Evolutionary conservation across 2,329 filamentous ascomycete species (phyloP), one percentile per base, ranked within the genome.

Genomic region (Aureobasidium sp.): DNA sequence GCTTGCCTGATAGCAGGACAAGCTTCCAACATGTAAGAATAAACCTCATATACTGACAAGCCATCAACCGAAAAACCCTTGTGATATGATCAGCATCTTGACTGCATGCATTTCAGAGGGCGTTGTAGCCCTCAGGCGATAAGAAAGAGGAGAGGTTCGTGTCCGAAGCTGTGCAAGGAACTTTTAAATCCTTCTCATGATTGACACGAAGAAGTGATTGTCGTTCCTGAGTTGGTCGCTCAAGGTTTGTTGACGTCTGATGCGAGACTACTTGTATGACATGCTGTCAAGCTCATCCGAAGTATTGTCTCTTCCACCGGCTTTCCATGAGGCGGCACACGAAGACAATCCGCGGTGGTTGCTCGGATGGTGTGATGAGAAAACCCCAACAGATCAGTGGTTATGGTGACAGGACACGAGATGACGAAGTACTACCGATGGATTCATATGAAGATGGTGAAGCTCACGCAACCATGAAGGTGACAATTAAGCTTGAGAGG

Each of bases 381-480:
- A 21, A 1, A 9, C 29, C 40, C 29, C 53, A 57, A 57, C 53
- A 11, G 21, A 57, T 45, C 7, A 21, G 21, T 17, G 4, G 7
- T 10, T 46, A 7, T 19, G 29, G 29, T 17, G 4, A 11, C 13
- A 35, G 15, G 8, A 46, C 53, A 57, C 53, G 53, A 35, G 38
- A 46, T 6, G 15, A 27, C 53, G 53, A 46, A 11, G 29, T 57
- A 35, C 19, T 25, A 35, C 53, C 53, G 53, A 13, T 15, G 6
- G 6, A 9, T 29, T 21, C 10, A 19, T 40, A 21, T 21, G 37
- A 23, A 13, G 10, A 31, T 31, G 13, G 11, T 21, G 37, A 57
- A 25, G 53, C 53, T 57, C 53, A 57, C 53, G 53, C 53, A 45
- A 57, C 29, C 29, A 35, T 23, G 38, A 45, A 35, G 25, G 29